Conservation (phyloP, 2,329 filamentous ascomycete species). For the Neonectria neomacrospora region DNA sequence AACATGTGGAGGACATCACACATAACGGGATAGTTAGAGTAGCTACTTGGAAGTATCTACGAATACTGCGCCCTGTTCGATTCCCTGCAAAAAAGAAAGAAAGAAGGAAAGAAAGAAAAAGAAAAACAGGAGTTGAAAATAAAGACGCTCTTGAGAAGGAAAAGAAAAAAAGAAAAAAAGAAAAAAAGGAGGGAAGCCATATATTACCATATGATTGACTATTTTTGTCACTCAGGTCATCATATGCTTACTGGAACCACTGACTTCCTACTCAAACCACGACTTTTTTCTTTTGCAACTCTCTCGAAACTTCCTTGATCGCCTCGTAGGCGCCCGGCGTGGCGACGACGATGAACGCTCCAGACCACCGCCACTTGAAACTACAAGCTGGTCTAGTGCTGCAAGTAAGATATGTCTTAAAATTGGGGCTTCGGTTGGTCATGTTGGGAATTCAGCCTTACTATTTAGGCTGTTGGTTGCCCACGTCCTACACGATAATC, state of each 20-base stretch:
- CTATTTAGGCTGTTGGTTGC: too few species aligned
- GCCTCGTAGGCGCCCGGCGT: neutral
- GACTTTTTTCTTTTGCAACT: neutral
- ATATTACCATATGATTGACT: conserved; percentile 7
- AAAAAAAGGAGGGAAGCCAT: neutral
- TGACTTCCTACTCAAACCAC: too few species aligned
- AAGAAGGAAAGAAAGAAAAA: too few species aligned
- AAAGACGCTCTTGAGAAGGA: neutral
- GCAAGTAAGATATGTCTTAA: neutral
- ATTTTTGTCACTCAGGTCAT: neutral
- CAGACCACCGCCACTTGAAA: too few species aligned
- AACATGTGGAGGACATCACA: neutral
- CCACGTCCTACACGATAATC: too few species aligned
- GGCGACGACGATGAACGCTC: neutral
- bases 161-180: neutral
- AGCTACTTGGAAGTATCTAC: neutral
- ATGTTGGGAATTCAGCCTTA: neutral
- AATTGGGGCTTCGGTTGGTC: neutral
- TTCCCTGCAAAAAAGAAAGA: neutral
- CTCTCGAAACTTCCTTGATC: neutral
- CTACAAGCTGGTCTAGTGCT: neutral
- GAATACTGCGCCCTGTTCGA: neutral
- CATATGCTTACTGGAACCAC: neutral
- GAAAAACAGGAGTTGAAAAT: neutral
- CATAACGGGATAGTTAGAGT: neutral